Evolutionary conservation across 371 early-diverging fungal genomes (phyloP).

Genomic region (Apophysomyces trapeziformis): DNA sequence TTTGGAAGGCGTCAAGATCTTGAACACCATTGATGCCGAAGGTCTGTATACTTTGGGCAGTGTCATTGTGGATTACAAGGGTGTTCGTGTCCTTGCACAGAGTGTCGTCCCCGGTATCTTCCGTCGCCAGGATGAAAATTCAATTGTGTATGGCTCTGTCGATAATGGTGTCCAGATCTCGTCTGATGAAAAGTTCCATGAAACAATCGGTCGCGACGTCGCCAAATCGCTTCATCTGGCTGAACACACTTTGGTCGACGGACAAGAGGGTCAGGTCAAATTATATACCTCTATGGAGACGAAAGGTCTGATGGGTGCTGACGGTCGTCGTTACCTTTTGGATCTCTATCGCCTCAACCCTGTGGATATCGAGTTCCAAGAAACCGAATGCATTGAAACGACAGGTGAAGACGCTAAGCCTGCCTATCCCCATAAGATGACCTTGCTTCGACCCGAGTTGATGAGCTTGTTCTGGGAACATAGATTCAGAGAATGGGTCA

Average conservation of each 20-base stretch:
- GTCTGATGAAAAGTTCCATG: slow-evolving; percentile 78
- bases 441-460: slow-evolving; percentile 88
- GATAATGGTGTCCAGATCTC: slow-evolving; percentile 79
- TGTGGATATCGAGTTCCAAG: slow-evolving; percentile 88
- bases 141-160: slow-evolving; percentile 89
- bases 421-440: slow-evolving; percentile 90
- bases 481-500: slow-evolving; percentile 70
- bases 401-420: slow-evolving; percentile 37
- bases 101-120: slow-evolving; percentile 91
- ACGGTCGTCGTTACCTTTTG: slow-evolving; percentile 89
- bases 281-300: slow-evolving; percentile 87
- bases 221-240: slow-evolving; percentile 84
- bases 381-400: slow-evolving; percentile 64
- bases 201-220: slow-evolving; percentile 63
- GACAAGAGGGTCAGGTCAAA: slow-evolving; percentile 59
- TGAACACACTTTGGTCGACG: slow-evolving; percentile 77
- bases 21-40: slow-evolving; percentile 77
- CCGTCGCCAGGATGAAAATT: slow-evolving; percentile 77
- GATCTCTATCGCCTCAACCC: slow-evolving; percentile 92
- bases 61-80: slow-evolving; percentile 91
- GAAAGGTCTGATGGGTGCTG: slow-evolving; percentile 91
- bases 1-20: slow-evolving; percentile 82
- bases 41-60: slow-evolving; percentile 87
- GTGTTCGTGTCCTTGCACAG: slow-evolving; percentile 90
- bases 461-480: slow-evolving; percentile 85